Percentiles rank a stretch among this genome's conserved stretches.
phyloP scores from a whole-genome alignment of 75 land plant species.

The Picea glauca region DNA sequence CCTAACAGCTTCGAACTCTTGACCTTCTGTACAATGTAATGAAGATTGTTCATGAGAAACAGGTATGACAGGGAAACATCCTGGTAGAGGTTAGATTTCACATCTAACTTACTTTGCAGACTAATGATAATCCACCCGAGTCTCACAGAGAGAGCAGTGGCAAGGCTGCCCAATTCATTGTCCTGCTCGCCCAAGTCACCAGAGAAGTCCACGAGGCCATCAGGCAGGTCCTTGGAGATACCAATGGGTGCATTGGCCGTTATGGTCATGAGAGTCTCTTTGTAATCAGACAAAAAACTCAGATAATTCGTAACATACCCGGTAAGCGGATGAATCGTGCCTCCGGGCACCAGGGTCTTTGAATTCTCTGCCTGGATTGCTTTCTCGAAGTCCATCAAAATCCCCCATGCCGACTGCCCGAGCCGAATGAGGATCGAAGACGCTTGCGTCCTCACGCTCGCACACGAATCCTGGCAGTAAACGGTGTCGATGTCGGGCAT shows the following conservation, averaged over 20 bases:
- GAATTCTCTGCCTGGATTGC: conserved; percentile 61
- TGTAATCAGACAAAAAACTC: conserved; percentile 62
- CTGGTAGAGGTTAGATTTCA: conserved; percentile 56
- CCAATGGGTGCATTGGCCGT: conserved; percentile 18
- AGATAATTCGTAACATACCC: conserved; percentile 84
- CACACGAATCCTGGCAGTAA: conserved; percentile 32
- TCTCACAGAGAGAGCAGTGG: conserved; percentile 39
- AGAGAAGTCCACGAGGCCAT: conserved; percentile 20
- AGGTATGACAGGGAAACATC: conserved; percentile 56
- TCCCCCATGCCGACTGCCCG: conserved; percentile 70
- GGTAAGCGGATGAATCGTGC: conserved; percentile 77
- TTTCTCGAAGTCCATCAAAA: conserved; percentile 67
- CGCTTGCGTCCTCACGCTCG: conserved; percentile 50
- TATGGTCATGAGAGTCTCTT: conserved; percentile 43
- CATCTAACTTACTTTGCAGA: conserved; percentile 58
- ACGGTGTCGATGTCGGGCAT: conserved; percentile 50
- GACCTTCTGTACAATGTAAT: conserved; percentile 68
- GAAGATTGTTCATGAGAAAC: conserved; percentile 75
- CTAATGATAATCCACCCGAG: conserved; percentile 47
- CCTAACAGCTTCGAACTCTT: conserved; percentile 52
- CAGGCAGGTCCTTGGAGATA: conserved; percentile 23
- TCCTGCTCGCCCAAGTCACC: conserved; percentile 30
- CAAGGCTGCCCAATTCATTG: conserved; percentile 25
- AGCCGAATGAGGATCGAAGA: conserved; percentile 51
- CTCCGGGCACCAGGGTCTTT: conserved; percentile 59